Evolutionary conservation across 2,329 filamentous ascomycete genomes (phyloP), one percentile per base, ranked within the genome.

Genomic region (Fusarium buxicola): DNA sequence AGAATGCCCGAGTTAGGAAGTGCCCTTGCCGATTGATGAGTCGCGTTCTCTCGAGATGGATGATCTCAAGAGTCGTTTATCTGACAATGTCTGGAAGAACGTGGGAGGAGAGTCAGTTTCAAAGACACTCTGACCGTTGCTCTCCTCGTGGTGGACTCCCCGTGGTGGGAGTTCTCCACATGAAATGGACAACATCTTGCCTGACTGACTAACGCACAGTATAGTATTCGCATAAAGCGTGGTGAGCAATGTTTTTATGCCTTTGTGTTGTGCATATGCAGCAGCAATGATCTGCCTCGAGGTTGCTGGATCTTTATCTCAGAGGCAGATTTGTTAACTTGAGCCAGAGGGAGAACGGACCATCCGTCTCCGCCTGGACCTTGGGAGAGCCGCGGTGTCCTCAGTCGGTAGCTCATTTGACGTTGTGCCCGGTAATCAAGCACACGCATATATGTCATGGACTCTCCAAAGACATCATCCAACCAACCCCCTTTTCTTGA

Each of bases 391-490:
- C 6, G 21, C 6, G 21, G 21, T 21, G 51, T 55, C 50, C 49
- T 63, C 51, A 54, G 39, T 55, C 55, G 32, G 58, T 44, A 55
- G 46, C 40, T 46, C 46, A 47, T 53, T 65, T 52, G 58, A 52
- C 52, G 53, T 58, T 60, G 56, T 63, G 48, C 54, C 39, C 58
- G 44, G 57, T 59, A 70, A 70, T 70, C 47, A 70, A 70, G 66
- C 54, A 55, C 39, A 40, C 35, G 41, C 51, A 65, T 45, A 24
- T 48, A 58, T 58, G 53, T 46, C 28, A 55, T 58, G 43, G 34
- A 50, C 41, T 41, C 38, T 35, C 38, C 15, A 51, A 45, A 57
- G 46, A 51, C 38, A 55, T 58, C 35, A 21, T 24, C 44, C 16
- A 31, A n/a, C 28, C 40, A 21, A 6, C 24, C 67, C 58, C 63